Evolutionary conservation across 2,329 filamentous ascomycete species (phyloP), one percentile per base, ranked within the genome.

Genomic region (Aspergillus glaucus): DNA sequence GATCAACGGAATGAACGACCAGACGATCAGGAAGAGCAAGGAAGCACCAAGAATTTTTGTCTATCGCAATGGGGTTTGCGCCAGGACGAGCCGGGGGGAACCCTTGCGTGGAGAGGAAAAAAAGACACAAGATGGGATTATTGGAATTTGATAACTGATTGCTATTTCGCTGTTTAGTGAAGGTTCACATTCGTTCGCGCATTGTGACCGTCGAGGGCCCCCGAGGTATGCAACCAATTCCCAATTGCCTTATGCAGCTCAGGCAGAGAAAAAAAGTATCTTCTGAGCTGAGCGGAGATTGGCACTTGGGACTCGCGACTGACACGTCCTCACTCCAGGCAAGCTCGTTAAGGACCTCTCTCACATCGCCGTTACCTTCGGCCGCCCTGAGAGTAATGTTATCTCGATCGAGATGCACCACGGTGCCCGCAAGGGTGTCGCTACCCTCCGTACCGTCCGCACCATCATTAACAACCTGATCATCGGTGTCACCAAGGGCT

Each of bases 371-470:
- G 92, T 98, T 78, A 93, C 86, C 80, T 98, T 98, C 85, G 85
- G 86, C 64, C 81, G 86, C 75, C 87, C 89, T 69, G 82, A 85
- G 80, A 86, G 87, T 80, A 81, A 87, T 76, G 71, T 87, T 66
- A 91, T 98, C 81, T 86, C 87, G 71, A 96, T 98, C 72, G 90
- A 96, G 80, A 87, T 98, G 72, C 94, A 98, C 86, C 93, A 98
- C 79, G 93, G 93, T 74, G 82, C 82, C 72, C 89, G 93, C 79
- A 98, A 98, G 86, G 92, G 89, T 75, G 87, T 98, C 72, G 93
- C 93, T 71, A 88, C 92, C 65, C 90, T 98, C 77, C 90, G 93
- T 69, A 98, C 93, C 70, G 93, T 98, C 79, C 89, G 90, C 72
- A 92, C 92, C 62, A 77, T 97, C 78, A 95, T 98, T 83, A 88